phyloP scores from a whole-genome alignment of 345 rosid genomes.

The Citrus maxima region DNA sequence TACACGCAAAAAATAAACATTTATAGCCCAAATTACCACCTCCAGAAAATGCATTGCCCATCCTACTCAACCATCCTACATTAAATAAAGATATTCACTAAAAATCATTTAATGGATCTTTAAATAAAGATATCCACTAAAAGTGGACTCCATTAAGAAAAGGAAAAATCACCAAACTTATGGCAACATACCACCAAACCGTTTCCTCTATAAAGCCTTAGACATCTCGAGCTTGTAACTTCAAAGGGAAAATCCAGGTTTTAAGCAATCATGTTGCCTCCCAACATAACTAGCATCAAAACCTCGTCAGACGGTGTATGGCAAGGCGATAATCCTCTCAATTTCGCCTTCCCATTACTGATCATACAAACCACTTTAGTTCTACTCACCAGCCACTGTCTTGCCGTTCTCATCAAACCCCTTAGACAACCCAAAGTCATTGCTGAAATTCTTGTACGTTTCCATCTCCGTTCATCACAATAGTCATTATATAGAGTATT shows the following conservation, averaged over 20 bases:
- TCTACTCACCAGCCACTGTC: conserved; percentile 43
- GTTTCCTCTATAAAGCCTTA: background rate
- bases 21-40: too few relatives aligned
- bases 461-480: too few relatives aligned
- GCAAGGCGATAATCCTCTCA: conserved; percentile 47
- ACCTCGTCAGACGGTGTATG: conserved; percentile 41
- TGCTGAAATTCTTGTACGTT: conserved; percentile 76
- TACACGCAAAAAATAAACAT: too few relatives aligned
- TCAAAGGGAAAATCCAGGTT: background rate
- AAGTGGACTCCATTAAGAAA: too few relatives aligned
- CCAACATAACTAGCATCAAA: conserved; percentile 23
- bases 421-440: conserved; percentile 93
- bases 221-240: background rate
- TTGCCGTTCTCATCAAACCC: conserved; percentile 78
- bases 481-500: too few relatives aligned
- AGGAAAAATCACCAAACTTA: background rate
- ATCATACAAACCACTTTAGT: conserved; percentile 25
- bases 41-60: too few relatives aligned
- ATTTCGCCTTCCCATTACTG: conserved; percentile 33
- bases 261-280: background rate
- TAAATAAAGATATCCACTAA: background rate
- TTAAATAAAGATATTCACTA: too few relatives aligned
- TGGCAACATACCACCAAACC: background rate
- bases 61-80: too few relatives aligned
- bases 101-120: too few relatives aligned